Conservation (phyloP, 1,284 basidiomycete genomes). For the Tilletiaria anomala region DNA sequence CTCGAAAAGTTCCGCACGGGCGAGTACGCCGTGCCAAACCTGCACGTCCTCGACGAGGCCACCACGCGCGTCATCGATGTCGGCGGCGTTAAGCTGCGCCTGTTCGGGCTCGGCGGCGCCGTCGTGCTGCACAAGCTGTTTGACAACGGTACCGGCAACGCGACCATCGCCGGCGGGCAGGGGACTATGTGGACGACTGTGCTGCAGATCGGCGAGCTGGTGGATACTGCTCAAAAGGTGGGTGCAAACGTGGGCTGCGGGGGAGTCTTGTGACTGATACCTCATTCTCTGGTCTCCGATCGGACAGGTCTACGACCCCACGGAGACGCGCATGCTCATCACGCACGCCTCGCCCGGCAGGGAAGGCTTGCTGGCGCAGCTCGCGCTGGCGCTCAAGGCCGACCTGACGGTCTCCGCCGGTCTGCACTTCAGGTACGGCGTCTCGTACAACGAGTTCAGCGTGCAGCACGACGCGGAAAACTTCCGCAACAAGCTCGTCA, state of each 20-base stretch:
- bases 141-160: slow-evolving; percentile 82
- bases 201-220: slow-evolving; percentile 89
- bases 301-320: slow-evolving; percentile 55
- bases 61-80: slow-evolving; percentile 78
- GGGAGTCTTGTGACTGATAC: background rate
- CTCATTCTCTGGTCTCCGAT: background rate
- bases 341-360: slow-evolving; percentile 84
- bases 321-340: slow-evolving; percentile 84
- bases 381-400: slow-evolving; percentile 76
- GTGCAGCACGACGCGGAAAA: slow-evolving; percentile 78
- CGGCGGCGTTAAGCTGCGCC: slow-evolving; percentile 77
- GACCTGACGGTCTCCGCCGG: slow-evolving; percentile 89
- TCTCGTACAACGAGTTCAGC: slow-evolving; percentile 91
- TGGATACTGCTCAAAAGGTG: slow-evolving; percentile 89
- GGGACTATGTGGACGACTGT: slow-evolving; percentile 99
- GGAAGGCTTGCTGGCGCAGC: slow-evolving; percentile 80
- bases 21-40: slow-evolving; percentile 61
- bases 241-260: slow-evolving; percentile 6
- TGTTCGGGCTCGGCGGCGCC: slow-evolving; percentile 89
- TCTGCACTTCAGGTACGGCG: slow-evolving; percentile 91
- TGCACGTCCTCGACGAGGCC: slow-evolving; percentile 79
- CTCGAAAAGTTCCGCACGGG: slow-evolving; percentile 80
- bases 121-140: slow-evolving; percentile 94
- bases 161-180: slow-evolving; percentile 90
- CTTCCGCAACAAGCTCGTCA: slow-evolving; percentile 65